These are phyloP conservation scores for Cyclotella baltica DNA, from an alignment of 108 stramenopile genomes.

Conservation along the genomic window DNA sequence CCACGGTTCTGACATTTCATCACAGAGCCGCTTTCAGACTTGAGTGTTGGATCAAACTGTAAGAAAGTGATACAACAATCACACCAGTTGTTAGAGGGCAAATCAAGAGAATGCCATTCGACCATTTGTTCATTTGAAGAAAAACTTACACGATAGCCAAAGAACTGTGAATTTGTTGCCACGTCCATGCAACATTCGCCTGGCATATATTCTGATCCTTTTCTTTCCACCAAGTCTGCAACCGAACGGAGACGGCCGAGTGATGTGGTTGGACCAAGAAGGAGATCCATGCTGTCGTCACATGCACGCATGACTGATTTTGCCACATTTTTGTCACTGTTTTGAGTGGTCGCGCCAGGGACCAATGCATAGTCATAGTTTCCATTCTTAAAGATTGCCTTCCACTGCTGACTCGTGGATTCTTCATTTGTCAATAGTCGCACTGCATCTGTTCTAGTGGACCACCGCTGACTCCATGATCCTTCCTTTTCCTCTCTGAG, in stretches of 20 bases:
- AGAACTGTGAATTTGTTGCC: not conserved
- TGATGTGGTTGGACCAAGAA: not conserved
- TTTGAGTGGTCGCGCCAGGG: not conserved
- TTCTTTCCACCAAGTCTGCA: not conserved
- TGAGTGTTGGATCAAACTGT: not conserved
- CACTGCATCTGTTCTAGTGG: not conserved
- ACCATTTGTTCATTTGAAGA: not conserved
- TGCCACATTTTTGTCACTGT: not conserved
- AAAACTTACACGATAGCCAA: not conserved
- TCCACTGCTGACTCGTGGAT: not conserved
- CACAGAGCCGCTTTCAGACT: not conserved
- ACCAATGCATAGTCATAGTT: not conserved
- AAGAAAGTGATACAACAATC: no score
- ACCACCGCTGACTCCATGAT: not conserved
- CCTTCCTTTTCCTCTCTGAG: not conserved
- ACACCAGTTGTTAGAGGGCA: not conserved
- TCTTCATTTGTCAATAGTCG: not conserved
- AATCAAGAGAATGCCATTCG: not conserved
- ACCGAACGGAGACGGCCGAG: not conserved
- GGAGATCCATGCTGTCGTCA: not conserved
- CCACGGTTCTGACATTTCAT: not conserved
- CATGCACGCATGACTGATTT: not conserved
- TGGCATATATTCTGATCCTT: not conserved
- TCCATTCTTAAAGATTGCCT: not conserved
- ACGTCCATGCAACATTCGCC: not conserved